Evolutionary conservation across 1,284 basidiomycete genomes (phyloP).

Genomic region (Golubevia sp.): DNA sequence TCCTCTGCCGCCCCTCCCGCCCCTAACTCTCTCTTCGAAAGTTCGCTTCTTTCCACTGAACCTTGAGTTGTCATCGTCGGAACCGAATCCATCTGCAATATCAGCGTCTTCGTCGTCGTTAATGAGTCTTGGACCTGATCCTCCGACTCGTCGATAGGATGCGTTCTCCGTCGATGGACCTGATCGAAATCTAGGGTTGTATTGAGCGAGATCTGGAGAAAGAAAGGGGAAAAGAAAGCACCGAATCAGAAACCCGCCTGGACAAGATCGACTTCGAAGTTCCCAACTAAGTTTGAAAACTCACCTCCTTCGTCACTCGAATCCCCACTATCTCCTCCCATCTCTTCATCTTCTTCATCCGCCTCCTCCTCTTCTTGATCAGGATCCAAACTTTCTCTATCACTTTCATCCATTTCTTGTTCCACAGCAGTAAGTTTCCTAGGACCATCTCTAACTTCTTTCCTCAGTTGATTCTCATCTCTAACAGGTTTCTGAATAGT

Average conservation of each 20-base stretch:
- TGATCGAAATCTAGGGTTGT: constrained; percentile 64
- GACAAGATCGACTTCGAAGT: constrained; percentile 31
- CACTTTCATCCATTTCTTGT: constrained; percentile 45
- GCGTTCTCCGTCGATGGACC: constrained; percentile 35
- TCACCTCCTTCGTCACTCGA: constrained; percentile 68
- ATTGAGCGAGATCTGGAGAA: constrained; percentile 54
- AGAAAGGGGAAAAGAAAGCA: constrained; percentile 15
- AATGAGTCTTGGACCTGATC: constrained; percentile 28
- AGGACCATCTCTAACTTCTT: neutral
- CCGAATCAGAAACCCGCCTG: constrained; percentile 11
- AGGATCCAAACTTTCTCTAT: constrained; percentile 38
- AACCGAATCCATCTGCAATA: constrained; percentile 2
- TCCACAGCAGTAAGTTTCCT: constrained; percentile 61
- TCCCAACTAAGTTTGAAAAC: too few species aligned
- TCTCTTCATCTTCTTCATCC: constrained; percentile 64
- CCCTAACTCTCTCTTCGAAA: constrained; percentile 12
- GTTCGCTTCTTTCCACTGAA: constrained; percentile 41
- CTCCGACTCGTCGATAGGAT: constrained; percentile 63
- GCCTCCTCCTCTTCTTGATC: constrained; percentile 63
- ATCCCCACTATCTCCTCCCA: constrained; percentile 58
- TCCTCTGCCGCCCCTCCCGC: too few species aligned
- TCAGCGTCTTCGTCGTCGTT: constrained; percentile 24
- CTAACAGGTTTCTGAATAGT: constrained; percentile 62
- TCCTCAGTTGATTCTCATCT: constrained; percentile 8
- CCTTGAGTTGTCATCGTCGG: constrained; percentile 25